Percentiles rank a stretch among this genome's conserved stretches.
Evolutionary conservation across 306 rosid species (phyloP).

Genomic region (Malus sylvestris): DNA sequence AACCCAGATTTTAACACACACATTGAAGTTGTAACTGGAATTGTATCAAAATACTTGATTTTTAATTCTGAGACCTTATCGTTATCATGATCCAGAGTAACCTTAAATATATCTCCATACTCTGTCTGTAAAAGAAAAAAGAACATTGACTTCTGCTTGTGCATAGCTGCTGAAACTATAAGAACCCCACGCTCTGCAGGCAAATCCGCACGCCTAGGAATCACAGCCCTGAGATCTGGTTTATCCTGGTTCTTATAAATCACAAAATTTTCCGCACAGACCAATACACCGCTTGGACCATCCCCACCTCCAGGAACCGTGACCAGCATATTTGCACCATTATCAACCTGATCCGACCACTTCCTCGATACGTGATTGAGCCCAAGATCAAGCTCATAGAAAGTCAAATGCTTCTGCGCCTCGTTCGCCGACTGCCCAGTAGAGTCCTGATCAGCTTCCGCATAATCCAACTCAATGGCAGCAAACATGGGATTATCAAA

Average conservation of each 20-base stretch:
- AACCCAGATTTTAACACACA: conserved; percentile 90
- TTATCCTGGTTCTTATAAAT: conserved; percentile 94
- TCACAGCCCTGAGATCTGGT: conserved; percentile 80
- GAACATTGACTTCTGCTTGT: conserved; percentile 71
- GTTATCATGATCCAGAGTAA: conserved; percentile 66
- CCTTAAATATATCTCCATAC: conserved; percentile 95
- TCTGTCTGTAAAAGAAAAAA: conserved; percentile 92
- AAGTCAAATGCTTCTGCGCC: conserved; percentile 75
- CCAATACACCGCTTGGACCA: conserved; percentile 95
- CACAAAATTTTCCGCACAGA: conserved; percentile 93
- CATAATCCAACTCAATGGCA: conserved; percentile 85
- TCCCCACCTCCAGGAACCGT: conserved; percentile 98
- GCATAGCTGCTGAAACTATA: conserved; percentile 88
- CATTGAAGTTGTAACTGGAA: conserved; percentile 86
- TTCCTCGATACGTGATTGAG: conserved; percentile 92
- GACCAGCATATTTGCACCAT: conserved; percentile 84
- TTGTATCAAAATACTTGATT: conserved; percentile 88
- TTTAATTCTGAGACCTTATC: conserved; percentile 72
- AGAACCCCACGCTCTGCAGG: conserved; percentile 89
- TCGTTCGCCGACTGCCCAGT: conserved; percentile 76
- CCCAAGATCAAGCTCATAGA: conserved; percentile 91
- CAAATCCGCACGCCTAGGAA: conserved; percentile 78
- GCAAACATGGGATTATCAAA: conserved; percentile 95
- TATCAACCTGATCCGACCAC: conserved; percentile 95
- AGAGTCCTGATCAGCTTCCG: conserved; percentile 79